Base-by-base conservation (phyloP, 106 monocot genomes). In the Chionographis japonica region DNA sequence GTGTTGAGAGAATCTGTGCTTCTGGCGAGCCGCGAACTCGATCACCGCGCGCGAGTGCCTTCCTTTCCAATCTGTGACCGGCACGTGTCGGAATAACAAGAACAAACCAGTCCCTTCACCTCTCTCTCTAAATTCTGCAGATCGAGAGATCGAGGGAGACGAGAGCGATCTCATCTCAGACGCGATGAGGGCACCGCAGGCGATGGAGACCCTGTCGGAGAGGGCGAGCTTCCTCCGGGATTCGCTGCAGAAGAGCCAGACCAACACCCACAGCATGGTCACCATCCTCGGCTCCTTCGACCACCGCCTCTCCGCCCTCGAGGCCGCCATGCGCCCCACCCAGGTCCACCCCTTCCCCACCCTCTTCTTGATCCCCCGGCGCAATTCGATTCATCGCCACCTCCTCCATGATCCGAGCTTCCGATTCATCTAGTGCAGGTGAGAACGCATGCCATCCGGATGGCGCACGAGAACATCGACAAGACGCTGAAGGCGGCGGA, bases 251-350 rank as follows among this genome's bases (percentile, higher is more conserved):
- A 60, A 61, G 50, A 61, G 61, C 61, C 58, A 71, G 50, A n/a
- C 71, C 14, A 71, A 40, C 27, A 70, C 69, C 27, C 4, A 59
- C 6, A 18, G 40, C 18, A 82, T 82, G 76, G 82, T 82, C 17
- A 49, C 62, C 38, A 77, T 67, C 12, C 77, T 77, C 53, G 77
- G 77, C 4, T 82, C 82, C 62, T 82, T 82, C 64, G 82, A 82
- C 50, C 72, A 77, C 35, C 82, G 77, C 36, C 73, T 82, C 68
- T 77, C 82, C 40, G 58, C 72, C 35, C 82, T 82, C 55, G 77
- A 82, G 40, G 20, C 72, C 63, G 68, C 73, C 63, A 82, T 82
- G 72, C 72, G 82, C 52, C 82, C 82, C 52, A 77, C 77, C 37
- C 77, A 77, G 72, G 82, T 82, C 5, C 5, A 46, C 9, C 46